A percentile compares a stretch with the other conserved stretches of the same genome.
These are phyloP conservation scores for Curvularia spicifera DNA, from an alignment of 2,329 filamentous ascomycete species.

Conservation along the genomic window DNA sequence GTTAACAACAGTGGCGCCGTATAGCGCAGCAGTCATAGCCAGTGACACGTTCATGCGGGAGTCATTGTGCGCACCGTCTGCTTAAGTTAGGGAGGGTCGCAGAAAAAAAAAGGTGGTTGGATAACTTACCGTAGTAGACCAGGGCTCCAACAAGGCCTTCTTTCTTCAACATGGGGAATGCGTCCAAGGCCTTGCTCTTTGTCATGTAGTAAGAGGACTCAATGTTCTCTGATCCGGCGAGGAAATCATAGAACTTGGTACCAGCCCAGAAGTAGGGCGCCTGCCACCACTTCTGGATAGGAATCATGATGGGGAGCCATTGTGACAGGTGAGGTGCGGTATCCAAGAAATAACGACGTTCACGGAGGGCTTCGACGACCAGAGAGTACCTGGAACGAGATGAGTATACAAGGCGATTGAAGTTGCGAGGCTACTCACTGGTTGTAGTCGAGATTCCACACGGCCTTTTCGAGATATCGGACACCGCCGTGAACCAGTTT, in stretches of 20 bases:
- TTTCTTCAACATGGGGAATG: conserved; percentile 87
- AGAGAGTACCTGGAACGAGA: conserved; percentile 63
- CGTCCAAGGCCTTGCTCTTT: conserved; percentile 82
- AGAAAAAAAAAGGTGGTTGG: background rate
- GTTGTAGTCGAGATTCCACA: conserved; percentile 83
- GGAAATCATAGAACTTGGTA: conserved; percentile 82
- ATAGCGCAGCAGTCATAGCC: conserved; percentile 86
- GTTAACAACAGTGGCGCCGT: conserved; percentile 82
- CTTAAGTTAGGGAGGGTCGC: conserved; percentile 29
- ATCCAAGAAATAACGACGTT: conserved; percentile 82
- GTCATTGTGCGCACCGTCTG: conserved; percentile 88
- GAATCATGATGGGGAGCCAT: conserved; percentile 84
- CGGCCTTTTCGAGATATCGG: conserved; percentile 83
- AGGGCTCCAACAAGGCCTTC: conserved; percentile 79
- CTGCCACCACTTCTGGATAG: conserved; percentile 83
- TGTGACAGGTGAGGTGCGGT: conserved; percentile 81
- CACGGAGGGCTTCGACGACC: conserved; percentile 80
- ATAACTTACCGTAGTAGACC: conserved; percentile 75
- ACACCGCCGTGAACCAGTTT: conserved; percentile 87
- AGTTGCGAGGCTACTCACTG: conserved; percentile 59
- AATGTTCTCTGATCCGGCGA: conserved; percentile 85
- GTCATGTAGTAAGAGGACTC: conserved; percentile 89
- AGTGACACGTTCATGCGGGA: conserved; percentile 91
- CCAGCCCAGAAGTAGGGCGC: conserved; percentile 79
- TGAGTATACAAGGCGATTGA: background rate